Percentiles rank a stretch among this genome's conserved stretches.
These are phyloP conservation scores for Capronia epimyces DNA, from an alignment of 2,329 filamentous ascomycete genomes.

Conservation along the genomic window DNA sequence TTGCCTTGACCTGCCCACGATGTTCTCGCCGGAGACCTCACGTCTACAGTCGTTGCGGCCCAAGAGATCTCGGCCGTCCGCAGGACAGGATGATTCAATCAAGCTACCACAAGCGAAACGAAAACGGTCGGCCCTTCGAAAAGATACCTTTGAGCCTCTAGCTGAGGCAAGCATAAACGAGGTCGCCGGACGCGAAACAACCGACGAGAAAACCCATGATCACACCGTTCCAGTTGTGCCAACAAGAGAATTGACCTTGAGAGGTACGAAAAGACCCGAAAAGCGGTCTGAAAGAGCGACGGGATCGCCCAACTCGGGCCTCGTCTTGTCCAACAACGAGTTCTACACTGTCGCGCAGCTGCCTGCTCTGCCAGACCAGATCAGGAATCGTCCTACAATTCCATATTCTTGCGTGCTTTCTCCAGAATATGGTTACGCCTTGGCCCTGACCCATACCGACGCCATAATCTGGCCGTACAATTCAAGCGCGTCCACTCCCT, in stretches of 20 bases:
- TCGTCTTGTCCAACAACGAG: conserved; percentile 62
- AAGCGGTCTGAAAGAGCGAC: conserved; percentile 31
- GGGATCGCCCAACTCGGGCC: conserved; percentile 26
- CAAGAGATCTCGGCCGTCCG: conserved; percentile 30
- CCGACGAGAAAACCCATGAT: conserved; percentile 24
- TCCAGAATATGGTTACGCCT: conserved; percentile 64
- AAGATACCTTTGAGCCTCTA: conserved; percentile 34
- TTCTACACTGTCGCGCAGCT: conserved; percentile 82
- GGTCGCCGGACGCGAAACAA: conserved; percentile 23
- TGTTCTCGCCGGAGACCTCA: conserved; percentile 30
- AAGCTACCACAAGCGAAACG: conserved; percentile 44
- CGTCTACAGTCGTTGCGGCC: conserved; percentile 28
- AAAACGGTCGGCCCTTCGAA: conserved; percentile 41
- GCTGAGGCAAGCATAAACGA: conserved; percentile 28
- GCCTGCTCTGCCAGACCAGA: conserved; percentile 71
- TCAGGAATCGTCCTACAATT: conserved; percentile 57
- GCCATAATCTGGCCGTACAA: conserved; percentile 90
- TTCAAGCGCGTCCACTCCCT: conserved; percentile 48
- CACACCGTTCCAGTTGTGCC: conserved; percentile 24
- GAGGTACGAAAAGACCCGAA: conserved; percentile 37
- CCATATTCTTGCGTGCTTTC: conserved; percentile 60
- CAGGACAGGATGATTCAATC: conserved; percentile 41
- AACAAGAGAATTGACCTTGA: conserved; percentile 35
- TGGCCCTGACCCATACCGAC: conserved; percentile 73
- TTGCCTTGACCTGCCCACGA: conserved; percentile 16